Percentiles rank a stretch among this genome's conserved stretches.
Conservation (phyloP, 2,329 filamentous ascomycete species). For the Lasiodiplodia sp. region DNA sequence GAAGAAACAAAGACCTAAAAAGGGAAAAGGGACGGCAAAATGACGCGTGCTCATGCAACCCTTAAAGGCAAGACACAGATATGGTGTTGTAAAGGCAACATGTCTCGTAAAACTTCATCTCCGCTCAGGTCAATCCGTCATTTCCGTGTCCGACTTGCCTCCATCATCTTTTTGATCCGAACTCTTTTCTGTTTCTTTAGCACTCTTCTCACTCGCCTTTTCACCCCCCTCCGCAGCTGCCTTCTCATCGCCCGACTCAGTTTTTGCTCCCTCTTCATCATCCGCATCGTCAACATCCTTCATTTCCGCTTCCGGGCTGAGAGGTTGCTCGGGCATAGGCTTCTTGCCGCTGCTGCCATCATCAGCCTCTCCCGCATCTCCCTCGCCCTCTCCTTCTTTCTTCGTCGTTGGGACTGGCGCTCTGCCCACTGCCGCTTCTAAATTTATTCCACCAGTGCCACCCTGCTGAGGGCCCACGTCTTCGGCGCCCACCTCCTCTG, state of each 20-base stretch:
- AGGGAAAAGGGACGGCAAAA: neutral
- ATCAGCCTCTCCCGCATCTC: slow-evolving; percentile 32
- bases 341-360: neutral
- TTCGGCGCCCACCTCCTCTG: slow-evolving; percentile 81
- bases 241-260: neutral
- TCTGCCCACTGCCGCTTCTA: slow-evolving; percentile 47
- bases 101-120: neutral
- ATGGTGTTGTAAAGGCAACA: neutral
- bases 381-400: slow-evolving; percentile 32
- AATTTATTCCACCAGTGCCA: slow-evolving; percentile 38
- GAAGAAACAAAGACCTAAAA: neutral
- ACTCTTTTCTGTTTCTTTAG: slow-evolving; percentile 7
- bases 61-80: neutral
- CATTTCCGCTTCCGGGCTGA: slow-evolving; percentile 31
- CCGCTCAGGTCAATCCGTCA: slow-evolving; percentile 9
- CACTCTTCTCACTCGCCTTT: neutral
- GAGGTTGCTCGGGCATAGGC: slow-evolving; percentile 28
- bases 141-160: slow-evolving; percentile 13
- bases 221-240: neutral
- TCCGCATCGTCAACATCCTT: slow-evolving; percentile 27
- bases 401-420: slow-evolving; percentile 37
- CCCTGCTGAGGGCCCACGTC: slow-evolving; percentile 80
- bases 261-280: neutral
- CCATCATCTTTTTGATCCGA: neutral
- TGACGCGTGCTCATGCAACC: neutral